phyloP scores from a whole-genome alignment of 1,284 basidiomycete species.

The Peniophora sp. region DNA sequence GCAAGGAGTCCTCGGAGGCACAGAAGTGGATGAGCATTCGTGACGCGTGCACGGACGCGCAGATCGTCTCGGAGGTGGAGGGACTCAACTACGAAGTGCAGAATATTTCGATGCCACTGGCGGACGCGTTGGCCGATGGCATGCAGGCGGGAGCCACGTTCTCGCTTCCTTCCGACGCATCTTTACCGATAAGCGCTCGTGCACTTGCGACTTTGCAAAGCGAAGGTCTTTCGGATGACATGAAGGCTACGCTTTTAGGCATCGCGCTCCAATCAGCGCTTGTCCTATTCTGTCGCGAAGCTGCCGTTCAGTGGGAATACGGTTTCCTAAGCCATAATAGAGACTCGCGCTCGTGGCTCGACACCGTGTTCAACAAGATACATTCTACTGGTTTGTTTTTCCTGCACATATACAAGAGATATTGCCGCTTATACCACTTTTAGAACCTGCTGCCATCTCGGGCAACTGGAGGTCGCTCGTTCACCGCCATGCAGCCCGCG shows the following conservation, averaged over 20 bases:
- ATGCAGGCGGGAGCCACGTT: background rate
- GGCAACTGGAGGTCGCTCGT: background rate
- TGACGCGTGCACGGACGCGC: background rate
- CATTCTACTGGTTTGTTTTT: background rate
- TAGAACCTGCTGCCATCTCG: background rate
- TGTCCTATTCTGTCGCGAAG: too few species aligned
- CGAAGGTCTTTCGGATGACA: too few species aligned
- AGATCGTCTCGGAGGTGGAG: background rate
- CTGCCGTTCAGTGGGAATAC: too few species aligned
- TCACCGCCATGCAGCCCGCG: background rate
- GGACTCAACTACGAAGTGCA: background rate
- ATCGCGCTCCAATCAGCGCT: too few species aligned
- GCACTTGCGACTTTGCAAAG: too few species aligned
- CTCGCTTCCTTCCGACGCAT: too few species aligned
- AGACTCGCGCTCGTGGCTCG: background rate
- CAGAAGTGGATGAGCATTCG: background rate
- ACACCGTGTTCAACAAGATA: background rate
- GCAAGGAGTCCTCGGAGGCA: background rate
- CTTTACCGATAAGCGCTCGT: too few species aligned
- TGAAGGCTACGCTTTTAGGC: too few species aligned
- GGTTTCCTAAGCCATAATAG: too few species aligned
- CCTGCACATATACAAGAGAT: too few species aligned
- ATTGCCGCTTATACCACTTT: background rate
- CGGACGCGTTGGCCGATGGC: background rate
- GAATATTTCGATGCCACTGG: background rate